phyloP scores from a whole-genome alignment of 768 basidiomycete genomes.

The Amanita rubescens region DNA sequence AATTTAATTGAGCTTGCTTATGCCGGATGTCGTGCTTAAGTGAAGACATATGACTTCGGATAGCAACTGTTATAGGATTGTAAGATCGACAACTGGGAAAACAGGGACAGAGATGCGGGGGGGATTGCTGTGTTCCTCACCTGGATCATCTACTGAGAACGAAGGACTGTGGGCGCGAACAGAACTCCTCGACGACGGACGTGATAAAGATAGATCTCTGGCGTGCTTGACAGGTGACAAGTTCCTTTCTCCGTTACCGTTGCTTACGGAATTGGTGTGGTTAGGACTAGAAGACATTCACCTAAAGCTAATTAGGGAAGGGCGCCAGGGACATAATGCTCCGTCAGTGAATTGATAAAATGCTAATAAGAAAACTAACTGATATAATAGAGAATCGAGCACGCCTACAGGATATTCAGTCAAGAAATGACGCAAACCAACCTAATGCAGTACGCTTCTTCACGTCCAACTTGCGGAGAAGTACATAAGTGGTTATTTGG shows the following conservation, averaged over 20 bases:
- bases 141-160: conserved; percentile 54
- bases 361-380: background rate
- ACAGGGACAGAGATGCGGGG: too few relatives aligned
- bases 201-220: conserved; percentile 30
- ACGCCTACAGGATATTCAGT: background rate
- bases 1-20: conserved; percentile 72
- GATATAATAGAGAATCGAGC: background rate
- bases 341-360: conserved; percentile 1
- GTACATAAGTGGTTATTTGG: conserved; percentile 5
- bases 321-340: too few relatives aligned
- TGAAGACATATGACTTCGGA: conserved; percentile 74
- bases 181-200: conserved; percentile 38
- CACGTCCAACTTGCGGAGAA: conserved; percentile 5
- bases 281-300: conserved; percentile 30
- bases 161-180: conserved; percentile 49
- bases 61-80: conserved; percentile 42
- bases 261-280: conserved; percentile 6
- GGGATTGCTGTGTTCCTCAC: conserved; percentile 32
- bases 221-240: conserved; percentile 25
- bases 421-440: background rate
- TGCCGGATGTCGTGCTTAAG: conserved; percentile 79
- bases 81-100: conserved; percentile 10
- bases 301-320: conserved; percentile 8
- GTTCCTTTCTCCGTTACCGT: conserved; percentile 11
- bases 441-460: conserved; percentile 1